Base-by-base conservation (phyloP, 2,329 filamentous ascomycete genomes). In the Trichoderma breve region DNA sequence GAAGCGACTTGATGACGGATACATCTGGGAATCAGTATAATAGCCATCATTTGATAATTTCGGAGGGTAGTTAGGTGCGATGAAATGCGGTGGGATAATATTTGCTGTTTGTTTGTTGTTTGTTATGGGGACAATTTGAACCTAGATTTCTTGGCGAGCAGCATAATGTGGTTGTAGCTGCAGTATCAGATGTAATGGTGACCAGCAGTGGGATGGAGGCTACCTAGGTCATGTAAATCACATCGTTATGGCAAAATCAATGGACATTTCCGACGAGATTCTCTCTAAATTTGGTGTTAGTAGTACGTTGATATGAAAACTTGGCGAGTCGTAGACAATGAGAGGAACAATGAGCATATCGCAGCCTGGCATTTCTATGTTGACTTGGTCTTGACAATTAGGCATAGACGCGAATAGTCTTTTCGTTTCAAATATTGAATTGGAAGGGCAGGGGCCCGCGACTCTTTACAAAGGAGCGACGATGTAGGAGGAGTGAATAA, bases 141-240 rank as follows among this genome's bases (percentile, higher is more conserved):
- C 74, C 43, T 74, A 73, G 73, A 80, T 80, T 80, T 81, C 76
- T 81, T 80, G 80, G 78, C 74, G 76, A 78, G 76, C 62, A 77
- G 77, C 75, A 75, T 80, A 79, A 78, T 79, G 60, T 71, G 74
- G 34, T 75, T 76, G 76, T 74, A 71, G 76, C 74, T 77, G 78
- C 76, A 74, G 58, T 75, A 73, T 71, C 77, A 74, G 73, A 74
- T 75, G 77, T 79, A 79, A 79, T 78, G 79, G 73, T 75, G 71
- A 75, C 73, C 71, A 69, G 76, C 71, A 73, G 73, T 76, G 75
- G 70, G 75, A 73, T 70, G 57, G 72, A 74, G 73, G 75, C 24
- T 36, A 73, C 74, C 24, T 36, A 24, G 51, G 60, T 32, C 62
- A 60, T 39, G 63, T 32, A 60, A 55, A 70, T 61, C 43, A 72